Evolutionary conservation across 2,329 filamentous ascomycete species (phyloP).

Genomic region (Trichoderma cornu-damae): DNA sequence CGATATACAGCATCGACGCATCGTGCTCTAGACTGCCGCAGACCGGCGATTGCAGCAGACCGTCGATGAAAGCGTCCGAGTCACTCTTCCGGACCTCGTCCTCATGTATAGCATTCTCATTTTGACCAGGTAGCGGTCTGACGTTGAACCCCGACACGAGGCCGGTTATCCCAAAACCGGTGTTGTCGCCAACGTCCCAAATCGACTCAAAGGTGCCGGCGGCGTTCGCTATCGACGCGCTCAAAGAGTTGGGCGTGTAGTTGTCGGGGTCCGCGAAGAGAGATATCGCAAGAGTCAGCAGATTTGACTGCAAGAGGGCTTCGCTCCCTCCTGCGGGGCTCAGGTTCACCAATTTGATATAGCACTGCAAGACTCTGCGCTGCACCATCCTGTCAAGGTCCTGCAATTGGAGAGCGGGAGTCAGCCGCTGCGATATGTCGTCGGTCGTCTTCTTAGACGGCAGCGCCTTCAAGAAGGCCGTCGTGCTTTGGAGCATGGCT

Average conservation of each 20-base stretch:
- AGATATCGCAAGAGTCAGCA: constrained; percentile 82
- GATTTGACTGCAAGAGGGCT: constrained; percentile 80
- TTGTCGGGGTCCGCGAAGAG: constrained; percentile 91
- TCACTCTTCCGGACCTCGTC: constrained; percentile 47
- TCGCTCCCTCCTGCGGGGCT: constrained; percentile 82
- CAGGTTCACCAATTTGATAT: constrained; percentile 82
- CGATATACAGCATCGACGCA: constrained; percentile 71
- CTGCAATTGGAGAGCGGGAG: constrained; percentile 78
- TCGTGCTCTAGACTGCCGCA: constrained; percentile 86
- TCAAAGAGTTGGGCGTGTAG: constrained; percentile 77
- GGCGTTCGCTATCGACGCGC: constrained; percentile 84
- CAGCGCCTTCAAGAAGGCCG: constrained; percentile 78
- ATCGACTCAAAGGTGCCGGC: constrained; percentile 87
- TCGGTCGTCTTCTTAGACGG: constrained; percentile 80
- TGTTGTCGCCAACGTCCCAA: constrained; percentile 94
- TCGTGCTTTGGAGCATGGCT: constrained; percentile 91
- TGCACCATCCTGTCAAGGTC: constrained; percentile 93
- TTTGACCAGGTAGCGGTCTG: constrained; percentile 64
- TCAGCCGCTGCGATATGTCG: constrained; percentile 77
- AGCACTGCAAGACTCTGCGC: constrained; percentile 88
- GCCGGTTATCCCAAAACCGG: constrained; percentile 87
- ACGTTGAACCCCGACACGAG: constrained; percentile 73
- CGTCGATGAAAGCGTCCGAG: constrained; percentile 61
- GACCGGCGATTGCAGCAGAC: constrained; percentile 61
- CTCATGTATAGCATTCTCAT: constrained; percentile 45